Evolutionary conservation across 1,284 basidiomycete species (phyloP).

Genomic region (Irpex sp.): DNA sequence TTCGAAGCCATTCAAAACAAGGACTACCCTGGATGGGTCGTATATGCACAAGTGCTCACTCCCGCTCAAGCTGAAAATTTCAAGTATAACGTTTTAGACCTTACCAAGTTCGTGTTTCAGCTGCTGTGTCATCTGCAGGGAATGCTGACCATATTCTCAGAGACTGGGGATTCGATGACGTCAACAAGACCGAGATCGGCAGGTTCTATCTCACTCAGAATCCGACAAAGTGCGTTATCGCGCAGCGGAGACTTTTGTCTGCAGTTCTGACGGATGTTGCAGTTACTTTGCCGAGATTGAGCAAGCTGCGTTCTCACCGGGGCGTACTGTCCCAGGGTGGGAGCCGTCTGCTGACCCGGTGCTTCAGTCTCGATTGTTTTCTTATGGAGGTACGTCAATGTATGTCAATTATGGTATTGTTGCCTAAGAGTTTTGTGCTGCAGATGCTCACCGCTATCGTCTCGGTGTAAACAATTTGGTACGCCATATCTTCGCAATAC

Average conservation of each 20-base stretch:
- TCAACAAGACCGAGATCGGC: constrained; percentile 75
- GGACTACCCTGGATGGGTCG: constrained; percentile 76
- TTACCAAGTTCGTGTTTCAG: constrained; percentile 59
- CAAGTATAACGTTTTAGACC: constrained; percentile 83
- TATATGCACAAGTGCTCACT: constrained; percentile 85
- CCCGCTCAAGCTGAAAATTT: constrained; percentile 81
- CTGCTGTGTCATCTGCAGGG: background rate
- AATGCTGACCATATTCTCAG: constrained; percentile 23
- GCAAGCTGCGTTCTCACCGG: constrained; percentile 83
- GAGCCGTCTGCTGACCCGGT: constrained; percentile 42
- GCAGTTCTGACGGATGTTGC: background rate
- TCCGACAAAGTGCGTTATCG: constrained; percentile 49
- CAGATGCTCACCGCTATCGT: constrained; percentile 35
- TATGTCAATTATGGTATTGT: background rate
- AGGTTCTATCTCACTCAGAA: constrained; percentile 87
- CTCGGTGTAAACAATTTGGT: constrained; percentile 36
- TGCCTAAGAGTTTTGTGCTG: background rate
- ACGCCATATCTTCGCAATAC: background rate
- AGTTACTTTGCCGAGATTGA: constrained; percentile 82
- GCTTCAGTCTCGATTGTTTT: constrained; percentile 41
- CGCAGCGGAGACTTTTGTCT: background rate
- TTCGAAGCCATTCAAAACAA: constrained; percentile 78
- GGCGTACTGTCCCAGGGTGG: constrained; percentile 57
- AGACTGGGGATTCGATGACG: constrained; percentile 31
- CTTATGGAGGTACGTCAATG: constrained; percentile 11